These are phyloP conservation scores for Sporothrix humicola DNA, from an alignment of 2,329 filamentous ascomycete species.

Conservation along the genomic window DNA sequence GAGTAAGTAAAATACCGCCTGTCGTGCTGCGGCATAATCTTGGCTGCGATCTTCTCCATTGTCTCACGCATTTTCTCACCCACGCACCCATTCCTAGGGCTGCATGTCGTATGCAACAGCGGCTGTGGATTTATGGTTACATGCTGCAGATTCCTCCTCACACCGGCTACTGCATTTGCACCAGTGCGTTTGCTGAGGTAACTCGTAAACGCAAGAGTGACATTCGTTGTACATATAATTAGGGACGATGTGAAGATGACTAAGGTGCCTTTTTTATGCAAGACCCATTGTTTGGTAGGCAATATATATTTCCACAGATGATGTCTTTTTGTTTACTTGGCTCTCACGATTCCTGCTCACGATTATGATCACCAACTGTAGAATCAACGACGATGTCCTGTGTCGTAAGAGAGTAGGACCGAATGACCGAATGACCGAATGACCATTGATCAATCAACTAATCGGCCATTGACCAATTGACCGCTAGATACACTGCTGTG, in stretches of 20 bases:
- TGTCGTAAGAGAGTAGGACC: not conserved
- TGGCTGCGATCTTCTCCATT: not conserved
- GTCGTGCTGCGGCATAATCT: not conserved
- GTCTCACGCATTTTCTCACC: not conserved
- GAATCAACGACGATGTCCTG: not conserved
- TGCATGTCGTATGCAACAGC: not conserved
- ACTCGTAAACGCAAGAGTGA: constrained; percentile 14
- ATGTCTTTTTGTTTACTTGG: not conserved
- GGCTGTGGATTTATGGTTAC: not conserved
- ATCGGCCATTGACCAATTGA: too few species aligned
- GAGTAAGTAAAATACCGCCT: constrained; percentile 4
- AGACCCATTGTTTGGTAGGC: not conserved
- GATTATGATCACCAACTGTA: not conserved
- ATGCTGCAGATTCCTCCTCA: not conserved
- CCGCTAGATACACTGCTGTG: too few species aligned
- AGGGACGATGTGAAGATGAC: not conserved
- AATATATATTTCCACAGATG: not conserved
- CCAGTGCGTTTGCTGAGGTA: not conserved
- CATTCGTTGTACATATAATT: not conserved
- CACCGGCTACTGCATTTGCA: too few species aligned
- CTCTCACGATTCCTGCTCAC: not conserved
- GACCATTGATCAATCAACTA: too few species aligned
- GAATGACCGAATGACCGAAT: too few species aligned
- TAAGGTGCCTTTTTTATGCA: not conserved
- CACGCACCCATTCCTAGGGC: constrained; percentile 2